These are phyloP conservation scores for Ilyonectria sp. DNA, from an alignment of 2,329 filamentous ascomycete genomes.

Conservation along the genomic window DNA sequence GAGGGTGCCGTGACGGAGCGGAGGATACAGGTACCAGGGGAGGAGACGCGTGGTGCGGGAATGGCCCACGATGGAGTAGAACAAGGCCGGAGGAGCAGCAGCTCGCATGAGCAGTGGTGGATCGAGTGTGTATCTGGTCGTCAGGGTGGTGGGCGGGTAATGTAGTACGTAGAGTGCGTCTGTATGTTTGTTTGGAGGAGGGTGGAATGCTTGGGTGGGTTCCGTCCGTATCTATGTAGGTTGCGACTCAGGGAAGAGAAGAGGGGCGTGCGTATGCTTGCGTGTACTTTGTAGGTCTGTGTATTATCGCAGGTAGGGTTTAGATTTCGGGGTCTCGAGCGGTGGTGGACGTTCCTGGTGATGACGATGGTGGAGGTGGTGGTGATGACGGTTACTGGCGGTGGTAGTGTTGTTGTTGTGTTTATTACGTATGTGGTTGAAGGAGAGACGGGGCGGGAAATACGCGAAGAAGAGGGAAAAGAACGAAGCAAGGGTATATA, in stretches of 20 bases:
- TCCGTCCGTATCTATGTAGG: background rate
- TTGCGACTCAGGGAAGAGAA: background rate
- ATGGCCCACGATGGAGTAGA: background rate
- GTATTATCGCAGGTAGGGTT: background rate
- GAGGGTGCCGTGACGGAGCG: constrained; percentile 31
- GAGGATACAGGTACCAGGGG: constrained; percentile 33
- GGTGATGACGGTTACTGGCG: constrained; percentile 9
- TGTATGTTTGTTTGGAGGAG: constrained; percentile 7
- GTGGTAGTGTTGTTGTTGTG: constrained; percentile 17
- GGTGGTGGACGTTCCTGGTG: constrained; percentile 1
- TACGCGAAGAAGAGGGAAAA: constrained; percentile 22
- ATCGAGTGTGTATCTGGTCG: constrained; percentile 1
- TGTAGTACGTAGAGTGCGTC: constrained; percentile 3
- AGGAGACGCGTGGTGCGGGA: constrained; percentile 25
- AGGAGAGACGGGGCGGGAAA: constrained; percentile 8
- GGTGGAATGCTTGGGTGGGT: background rate
- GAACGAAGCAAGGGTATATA: constrained; percentile 34
- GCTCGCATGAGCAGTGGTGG: constrained; percentile 24
- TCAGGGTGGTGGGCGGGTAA: constrained; percentile 1
- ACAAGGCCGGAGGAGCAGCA: constrained; percentile 6
- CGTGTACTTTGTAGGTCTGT: background rate
- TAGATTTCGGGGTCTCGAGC: background rate
- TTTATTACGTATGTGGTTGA: constrained; percentile 22
- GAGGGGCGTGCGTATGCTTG: background rate
- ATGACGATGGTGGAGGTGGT: constrained; percentile 19